These are phyloP conservation scores for Nyssa sinensis DNA, from an alignment of 148 eudicot genomes.

Conservation along the genomic window DNA sequence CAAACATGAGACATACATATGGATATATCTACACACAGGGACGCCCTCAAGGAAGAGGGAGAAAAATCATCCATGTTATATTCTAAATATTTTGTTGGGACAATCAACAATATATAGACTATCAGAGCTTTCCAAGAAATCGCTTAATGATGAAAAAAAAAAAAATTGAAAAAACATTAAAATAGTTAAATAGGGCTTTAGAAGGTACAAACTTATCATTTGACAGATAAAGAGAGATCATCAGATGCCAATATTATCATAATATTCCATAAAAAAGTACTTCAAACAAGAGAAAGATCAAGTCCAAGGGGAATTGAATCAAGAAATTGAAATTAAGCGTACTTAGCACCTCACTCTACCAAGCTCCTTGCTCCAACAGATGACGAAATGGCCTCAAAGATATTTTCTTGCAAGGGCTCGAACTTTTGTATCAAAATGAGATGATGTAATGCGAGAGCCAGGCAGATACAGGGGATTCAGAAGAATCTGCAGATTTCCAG, in stretches of 20 bases:
- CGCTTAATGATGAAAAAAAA: no score
- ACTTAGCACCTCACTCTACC: slow-evolving; percentile 2
- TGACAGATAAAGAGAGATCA: neutral
- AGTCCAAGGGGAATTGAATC: neutral
- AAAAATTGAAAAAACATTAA: no score
- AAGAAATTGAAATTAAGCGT: neutral
- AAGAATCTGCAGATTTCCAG: slow-evolving; percentile 58
- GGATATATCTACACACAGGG: no score
- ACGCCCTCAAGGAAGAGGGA: no score
- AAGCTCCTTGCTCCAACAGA: slow-evolving; percentile 5
- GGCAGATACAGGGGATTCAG: slow-evolving; percentile 91
- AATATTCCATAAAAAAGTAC: neutral
- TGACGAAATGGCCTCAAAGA: slow-evolving; percentile 39
- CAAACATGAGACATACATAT: no score
- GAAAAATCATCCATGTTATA: no score
- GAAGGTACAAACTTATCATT: no score
- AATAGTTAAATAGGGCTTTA: no score
- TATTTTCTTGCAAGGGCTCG: slow-evolving; percentile 92
- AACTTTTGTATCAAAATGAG: slow-evolving; percentile 97
- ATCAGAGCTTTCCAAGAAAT: no score
- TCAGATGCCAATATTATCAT: neutral
- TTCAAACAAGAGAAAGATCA: neutral
- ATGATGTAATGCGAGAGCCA: slow-evolving; percentile 85
- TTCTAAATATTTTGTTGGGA: no score
- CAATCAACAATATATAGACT: no score